Conservation (phyloP, 1,139 yeast genomes). For the Ogataea hybrid region DNA sequence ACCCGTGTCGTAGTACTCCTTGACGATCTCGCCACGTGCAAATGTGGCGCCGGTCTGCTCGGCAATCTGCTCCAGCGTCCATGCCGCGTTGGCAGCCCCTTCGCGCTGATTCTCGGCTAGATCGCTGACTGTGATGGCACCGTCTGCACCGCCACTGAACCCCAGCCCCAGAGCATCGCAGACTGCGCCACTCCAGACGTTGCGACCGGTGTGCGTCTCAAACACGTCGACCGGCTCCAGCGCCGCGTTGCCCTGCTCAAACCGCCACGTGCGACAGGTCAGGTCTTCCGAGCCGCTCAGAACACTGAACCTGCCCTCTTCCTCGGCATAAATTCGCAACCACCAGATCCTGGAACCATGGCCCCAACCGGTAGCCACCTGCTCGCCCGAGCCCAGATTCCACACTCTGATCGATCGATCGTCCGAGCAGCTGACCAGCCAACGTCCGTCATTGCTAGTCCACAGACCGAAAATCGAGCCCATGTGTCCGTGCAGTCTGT, state of each 20-base stretch:
- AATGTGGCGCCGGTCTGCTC: conserved; percentile 31
- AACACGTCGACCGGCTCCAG: conserved; percentile 45
- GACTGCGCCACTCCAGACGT: conserved; percentile 81
- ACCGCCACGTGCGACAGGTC: conserved; percentile 76
- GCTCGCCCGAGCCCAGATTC: conserved; percentile 53
- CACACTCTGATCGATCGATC: conserved; percentile 85
- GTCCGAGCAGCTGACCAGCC: conserved; percentile 81
- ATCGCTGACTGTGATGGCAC: conserved; percentile 66
- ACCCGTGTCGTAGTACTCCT: conserved; percentile 52
- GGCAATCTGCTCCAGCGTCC: conserved; percentile 37
- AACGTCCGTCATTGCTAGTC: conserved; percentile 54
- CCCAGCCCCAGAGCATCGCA: conserved; percentile 45
- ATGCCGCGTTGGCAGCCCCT: conserved; percentile 28
- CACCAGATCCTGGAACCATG: conserved; percentile 95
- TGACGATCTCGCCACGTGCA: conserved; percentile 54
- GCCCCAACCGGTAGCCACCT: conserved; percentile 89
- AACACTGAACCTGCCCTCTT: conserved; percentile 31
- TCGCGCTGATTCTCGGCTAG: conserved; percentile 32
- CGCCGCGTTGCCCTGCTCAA: conserved; percentile 29
- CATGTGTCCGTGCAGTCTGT: conserved; percentile 70
- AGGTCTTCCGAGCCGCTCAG: conserved; percentile 87
- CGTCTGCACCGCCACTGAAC: conserved; percentile 90
- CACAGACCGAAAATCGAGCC: conserved; percentile 88
- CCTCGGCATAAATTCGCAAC: conserved; percentile 48
- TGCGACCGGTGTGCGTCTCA: conserved; percentile 80